These are phyloP conservation scores for Fusarium udum DNA, from an alignment of 2,329 filamentous ascomycete genomes.

Conservation along the genomic window DNA sequence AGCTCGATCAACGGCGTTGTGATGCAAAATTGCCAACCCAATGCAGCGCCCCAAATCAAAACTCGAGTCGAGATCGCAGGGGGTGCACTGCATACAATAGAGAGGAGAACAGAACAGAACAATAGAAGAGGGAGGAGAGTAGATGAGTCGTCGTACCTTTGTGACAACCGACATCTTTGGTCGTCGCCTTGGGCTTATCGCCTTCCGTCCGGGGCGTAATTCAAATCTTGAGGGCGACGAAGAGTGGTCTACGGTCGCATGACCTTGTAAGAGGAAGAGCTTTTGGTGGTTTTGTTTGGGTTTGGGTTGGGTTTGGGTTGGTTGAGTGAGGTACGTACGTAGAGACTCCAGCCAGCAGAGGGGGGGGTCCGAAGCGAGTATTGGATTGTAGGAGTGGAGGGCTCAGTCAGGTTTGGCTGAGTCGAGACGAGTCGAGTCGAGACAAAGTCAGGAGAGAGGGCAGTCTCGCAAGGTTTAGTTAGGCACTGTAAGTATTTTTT, in stretches of 20 bases:
- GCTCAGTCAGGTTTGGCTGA: slow-evolving; percentile 16
- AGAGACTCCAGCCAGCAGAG: slow-evolving; percentile 6
- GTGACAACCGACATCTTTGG: slow-evolving; percentile 69
- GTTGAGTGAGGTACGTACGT: slow-evolving; percentile 3
- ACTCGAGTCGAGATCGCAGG: slow-evolving; percentile 5
- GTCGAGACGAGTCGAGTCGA: neutral
- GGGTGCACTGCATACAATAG: neutral
- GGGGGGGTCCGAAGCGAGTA: neutral
- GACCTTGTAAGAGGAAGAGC: slow-evolving; percentile 47
- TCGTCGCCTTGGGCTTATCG: slow-evolving; percentile 59
- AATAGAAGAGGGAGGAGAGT: neutral
- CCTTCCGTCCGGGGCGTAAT: slow-evolving; percentile 54
- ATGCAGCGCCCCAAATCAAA: neutral
- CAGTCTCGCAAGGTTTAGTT: neutral
- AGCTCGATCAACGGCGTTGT: slow-evolving; percentile 10
- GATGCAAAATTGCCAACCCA: slow-evolving; percentile 15
- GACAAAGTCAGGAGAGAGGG: neutral
- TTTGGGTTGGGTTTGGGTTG: neutral
- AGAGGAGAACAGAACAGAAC: neutral
- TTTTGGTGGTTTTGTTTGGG: slow-evolving; percentile 24
- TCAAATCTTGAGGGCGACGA: slow-evolving; percentile 49
- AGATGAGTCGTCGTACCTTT: slow-evolving; percentile 58
- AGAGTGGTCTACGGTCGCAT: slow-evolving; percentile 52
- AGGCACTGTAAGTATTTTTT: slow-evolving; percentile 21
- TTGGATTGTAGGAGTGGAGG: slow-evolving; percentile 12